These are phyloP conservation scores for Apiospora sp. DNA, from an alignment of 2,329 filamentous ascomycete species.

Conservation along the genomic window DNA sequence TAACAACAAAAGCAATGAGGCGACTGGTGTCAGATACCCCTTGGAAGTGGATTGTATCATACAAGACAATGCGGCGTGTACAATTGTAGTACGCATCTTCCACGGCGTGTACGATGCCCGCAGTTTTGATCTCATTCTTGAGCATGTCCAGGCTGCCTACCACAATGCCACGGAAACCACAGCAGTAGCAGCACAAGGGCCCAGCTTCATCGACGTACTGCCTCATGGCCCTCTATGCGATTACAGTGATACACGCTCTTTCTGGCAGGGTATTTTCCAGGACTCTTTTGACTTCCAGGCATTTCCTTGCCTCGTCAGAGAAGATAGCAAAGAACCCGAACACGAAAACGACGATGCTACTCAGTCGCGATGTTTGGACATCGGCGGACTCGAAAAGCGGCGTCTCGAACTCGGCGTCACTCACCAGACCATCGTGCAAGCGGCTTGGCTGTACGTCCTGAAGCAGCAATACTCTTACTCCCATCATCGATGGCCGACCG, in stretches of 20 bases:
- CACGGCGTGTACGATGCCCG: slow-evolving; percentile 89
- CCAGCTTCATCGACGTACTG: slow-evolving; percentile 72
- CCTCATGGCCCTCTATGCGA: slow-evolving; percentile 71
- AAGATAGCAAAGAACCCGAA: slow-evolving; percentile 24
- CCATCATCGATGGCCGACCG: slow-evolving; percentile 51
- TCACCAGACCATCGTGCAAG: slow-evolving; percentile 80
- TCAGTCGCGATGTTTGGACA: slow-evolving; percentile 42
- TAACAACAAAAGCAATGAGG: slow-evolving; percentile 48
- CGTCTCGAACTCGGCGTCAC: slow-evolving; percentile 73
- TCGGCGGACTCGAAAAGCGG: slow-evolving; percentile 56
- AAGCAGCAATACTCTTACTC: slow-evolving; percentile 52
- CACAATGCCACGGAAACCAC: slow-evolving; percentile 28
- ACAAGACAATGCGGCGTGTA: slow-evolving; percentile 32
- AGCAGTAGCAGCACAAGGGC: slow-evolving; percentile 43
- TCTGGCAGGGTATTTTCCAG: slow-evolving; percentile 72
- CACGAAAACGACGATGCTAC: slow-evolving; percentile 31
- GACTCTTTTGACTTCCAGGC: slow-evolving; percentile 43
- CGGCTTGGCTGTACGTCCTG: slow-evolving; percentile 74
- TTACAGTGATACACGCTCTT: slow-evolving; percentile 53
- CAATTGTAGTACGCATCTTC: slow-evolving; percentile 75
- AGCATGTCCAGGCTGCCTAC: slow-evolving; percentile 64
- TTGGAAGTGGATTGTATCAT: slow-evolving; percentile 59
- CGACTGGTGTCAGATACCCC: slow-evolving; percentile 55
- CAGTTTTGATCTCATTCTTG: slow-evolving; percentile 74
- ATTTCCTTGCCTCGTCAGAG: slow-evolving; percentile 32